Base-by-base conservation (phyloP, 805 yeast species). In the Ogataea methanolica region DNA sequence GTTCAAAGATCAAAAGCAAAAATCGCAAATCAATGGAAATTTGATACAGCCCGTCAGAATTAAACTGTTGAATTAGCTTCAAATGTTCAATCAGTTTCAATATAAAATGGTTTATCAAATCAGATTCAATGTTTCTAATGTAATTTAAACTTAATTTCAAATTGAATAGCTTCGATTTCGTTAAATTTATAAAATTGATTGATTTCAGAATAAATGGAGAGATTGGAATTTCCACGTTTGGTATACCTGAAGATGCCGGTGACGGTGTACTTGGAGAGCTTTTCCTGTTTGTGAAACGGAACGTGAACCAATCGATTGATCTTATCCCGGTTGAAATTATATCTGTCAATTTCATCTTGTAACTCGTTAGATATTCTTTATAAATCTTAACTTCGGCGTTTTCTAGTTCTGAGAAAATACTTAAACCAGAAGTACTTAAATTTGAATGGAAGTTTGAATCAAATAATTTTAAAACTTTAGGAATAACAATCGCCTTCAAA, bases 381-480 rank as follows among this genome's bases (percentile, higher is more conserved):
- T 82, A 81, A 5, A 85, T 68, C 1, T 76, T 74, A 12, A 68
- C 61, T 51, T 82, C 85, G 61, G 78, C 68, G 45, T 72, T 71
- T 17, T 71, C 73, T 45, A 82, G 55, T 4, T 73, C 63, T 7
- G 67, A 61, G 47, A 71, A 74, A 1, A 82, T 60, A n/a, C 74
- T 72, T 26, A 76, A 54, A 15, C 74, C 67, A 23, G 72, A 68
- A 6, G 70, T 68, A 6, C 71, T 64, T 26, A 78, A 54, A 9
- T 71, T 68, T 17, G 77, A 68, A 37, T 74, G 75, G 51, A 83
- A 81, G 2, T 69, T 67, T 6, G 66, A 58, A 52, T 82, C 84
- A 57, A 79, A 82, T 44, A 66, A 65, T 42, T 70, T 72, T 14
- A 81, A 58, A 17, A 80, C 62, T 21, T 64, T 60, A 1, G 86